Percentiles rank a stretch among this genome's conserved stretches.
These are phyloP conservation scores for Cenococcum geophilum DNA, from an alignment of 495 filamentous ascomycete species.

Conservation along the genomic window DNA sequence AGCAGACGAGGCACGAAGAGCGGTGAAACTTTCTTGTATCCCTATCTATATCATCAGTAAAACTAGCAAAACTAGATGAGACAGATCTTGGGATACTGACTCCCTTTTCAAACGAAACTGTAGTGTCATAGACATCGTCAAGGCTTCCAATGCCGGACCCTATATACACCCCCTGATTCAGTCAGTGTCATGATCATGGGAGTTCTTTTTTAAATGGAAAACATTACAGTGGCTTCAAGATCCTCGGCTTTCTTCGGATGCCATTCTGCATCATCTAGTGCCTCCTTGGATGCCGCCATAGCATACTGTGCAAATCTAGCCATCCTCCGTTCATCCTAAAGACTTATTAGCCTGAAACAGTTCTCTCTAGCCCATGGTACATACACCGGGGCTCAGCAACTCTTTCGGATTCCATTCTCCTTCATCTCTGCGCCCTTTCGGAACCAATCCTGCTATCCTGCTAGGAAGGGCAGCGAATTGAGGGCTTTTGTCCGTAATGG, in stretches of 20 bases:
- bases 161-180: conserved; percentile 69
- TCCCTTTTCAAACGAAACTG: conserved; percentile 65
- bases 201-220: too few relatives aligned
- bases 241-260: conserved; percentile 55
- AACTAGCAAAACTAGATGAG: too few relatives aligned
- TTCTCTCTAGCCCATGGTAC: conserved; percentile 35
- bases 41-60: conserved; percentile 42
- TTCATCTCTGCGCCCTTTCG: conserved; percentile 50
- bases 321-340: conserved; percentile 72
- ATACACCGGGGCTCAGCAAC: conserved; percentile 54
- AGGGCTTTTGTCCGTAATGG: conserved; percentile 52
- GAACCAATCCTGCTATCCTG: conserved; percentile 78
- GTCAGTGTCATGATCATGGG: background rate
- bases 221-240: conserved; percentile 57
- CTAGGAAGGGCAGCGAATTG: conserved; percentile 67
- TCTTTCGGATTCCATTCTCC: conserved; percentile 68
- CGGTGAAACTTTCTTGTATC: conserved; percentile 87
- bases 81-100: conserved; percentile 39
- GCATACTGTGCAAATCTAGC: conserved; percentile 90
- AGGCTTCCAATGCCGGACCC: conserved; percentile 96
- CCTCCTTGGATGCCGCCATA: conserved; percentile 79
- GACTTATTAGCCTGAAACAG: conserved; percentile 3
- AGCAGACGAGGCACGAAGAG: conserved; percentile 87
- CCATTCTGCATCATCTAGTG: conserved; percentile 79
- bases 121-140: conserved; percentile 79